Base-by-base conservation (phyloP, 805 yeast species). In the Starmera dryadoides region DNA sequence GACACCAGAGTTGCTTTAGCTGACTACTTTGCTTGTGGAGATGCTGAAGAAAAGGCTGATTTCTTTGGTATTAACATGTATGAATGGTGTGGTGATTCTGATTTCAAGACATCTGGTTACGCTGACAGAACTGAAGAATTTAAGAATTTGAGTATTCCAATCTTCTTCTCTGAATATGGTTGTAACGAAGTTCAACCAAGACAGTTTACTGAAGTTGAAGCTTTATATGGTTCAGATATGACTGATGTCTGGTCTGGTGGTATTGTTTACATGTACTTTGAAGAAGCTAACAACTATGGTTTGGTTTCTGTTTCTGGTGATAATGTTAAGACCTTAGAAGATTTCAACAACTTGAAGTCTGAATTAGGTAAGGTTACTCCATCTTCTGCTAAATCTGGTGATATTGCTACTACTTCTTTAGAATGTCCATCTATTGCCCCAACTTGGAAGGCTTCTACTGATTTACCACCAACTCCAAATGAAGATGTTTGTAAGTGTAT, bases 241-340 rank as follows among this genome's bases (percentile, higher is more conserved):
- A 81, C 93, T 36, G 84, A 77, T 53, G 89, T 86, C 38, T 87
- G 94, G 93, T 85, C 94, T 32, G 96, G 96, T 58, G 96, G 96
- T 63, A 84, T 86, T 52, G 91, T 85, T 39, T 86, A 87, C 73
- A 85, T 85, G 93, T 86, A 85, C 67, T 84, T 81, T 60, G 78
- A 87, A 68, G 96, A 86, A 64, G 79, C 63, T 35, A 87, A 87
- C 64, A 61, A 84, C 49, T 86, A 86, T 58, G 96, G 96, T 44
- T 71, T 86, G 44, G 94, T 86, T 20, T 55, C 79, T 25, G 64
- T 82, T 36, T 55, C 52, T 20, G 63, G 64, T 33, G 71, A 64
- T 53, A 52, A 48, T 36, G 87, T 83, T 39, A 62, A 69, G 19
- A 83, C 89, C 6, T 57, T 81, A 50, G 64, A 55, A 6, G 93